phyloP scores from a whole-genome alignment of 352 stramenopile species.

The Pythium coloratum region DNA sequence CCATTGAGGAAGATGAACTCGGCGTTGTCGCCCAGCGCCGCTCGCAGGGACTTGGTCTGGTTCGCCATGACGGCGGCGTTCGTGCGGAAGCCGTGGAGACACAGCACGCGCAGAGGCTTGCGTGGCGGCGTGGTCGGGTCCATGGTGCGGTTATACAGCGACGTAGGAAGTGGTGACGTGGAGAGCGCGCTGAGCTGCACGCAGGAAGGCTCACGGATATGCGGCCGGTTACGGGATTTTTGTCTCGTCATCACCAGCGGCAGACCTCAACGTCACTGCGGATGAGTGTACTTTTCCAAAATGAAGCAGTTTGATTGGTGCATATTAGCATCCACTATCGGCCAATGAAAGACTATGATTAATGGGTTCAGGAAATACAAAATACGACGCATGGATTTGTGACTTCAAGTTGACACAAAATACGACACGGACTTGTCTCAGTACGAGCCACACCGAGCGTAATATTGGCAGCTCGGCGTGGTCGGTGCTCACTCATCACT shows the following conservation, averaged over 20 bases:
- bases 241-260: neutral
- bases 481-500: no score
- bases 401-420: no score
- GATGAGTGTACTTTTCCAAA: neutral
- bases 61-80: conserved; percentile 54
- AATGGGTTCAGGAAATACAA: no score
- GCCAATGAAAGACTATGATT: neutral
- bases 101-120: conserved; percentile 53
- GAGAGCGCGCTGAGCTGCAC: neutral
- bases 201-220: neutral
- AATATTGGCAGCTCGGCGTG: no score
- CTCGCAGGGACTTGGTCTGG: conserved; percentile 46
- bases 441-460: no score
- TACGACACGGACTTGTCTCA: no score
- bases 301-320: neutral
- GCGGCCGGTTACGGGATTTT: neutral
- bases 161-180: neutral
- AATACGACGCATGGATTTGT: no score
- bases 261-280: neutral
- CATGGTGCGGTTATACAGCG: neutral
- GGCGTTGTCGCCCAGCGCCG: conserved; percentile 38
- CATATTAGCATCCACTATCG: neutral
- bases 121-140: neutral
- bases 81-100: conserved; percentile 63
- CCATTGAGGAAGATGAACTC: conserved; percentile 67